These are phyloP conservation scores for Boletus huronensis DNA, from an alignment of 768 basidiomycete species.

Conservation along the genomic window DNA sequence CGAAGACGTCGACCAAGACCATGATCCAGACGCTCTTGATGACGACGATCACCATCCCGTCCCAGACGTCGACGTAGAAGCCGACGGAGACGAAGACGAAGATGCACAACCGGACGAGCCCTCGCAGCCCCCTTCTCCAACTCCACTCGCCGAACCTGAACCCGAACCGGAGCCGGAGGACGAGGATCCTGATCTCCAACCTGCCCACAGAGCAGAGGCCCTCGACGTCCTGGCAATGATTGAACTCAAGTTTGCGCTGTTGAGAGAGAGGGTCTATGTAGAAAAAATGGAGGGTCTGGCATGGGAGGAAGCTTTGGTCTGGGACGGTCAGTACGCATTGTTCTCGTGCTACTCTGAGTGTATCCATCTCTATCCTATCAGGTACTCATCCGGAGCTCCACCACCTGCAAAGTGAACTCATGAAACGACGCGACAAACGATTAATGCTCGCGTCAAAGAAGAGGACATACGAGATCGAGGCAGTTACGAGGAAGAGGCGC, in stretches of 20 bases:
- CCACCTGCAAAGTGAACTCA: conserved; percentile 76
- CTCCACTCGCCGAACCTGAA: conserved; percentile 24
- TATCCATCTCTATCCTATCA: conserved; percentile 27
- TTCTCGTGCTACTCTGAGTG: background rate
- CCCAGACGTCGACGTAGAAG: conserved; percentile 16
- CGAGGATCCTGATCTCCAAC: conserved; percentile 70
- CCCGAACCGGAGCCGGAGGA: conserved; percentile 30
- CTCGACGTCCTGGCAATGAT: conserved; percentile 85
- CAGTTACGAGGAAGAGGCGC: conserved; percentile 57
- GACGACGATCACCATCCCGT: conserved; percentile 23
- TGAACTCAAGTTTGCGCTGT: conserved; percentile 86
- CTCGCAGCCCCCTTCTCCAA: conserved; percentile 25
- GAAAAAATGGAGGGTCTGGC: conserved; percentile 92
- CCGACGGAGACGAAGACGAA: conserved; percentile 35
- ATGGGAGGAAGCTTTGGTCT: conserved; percentile 81
- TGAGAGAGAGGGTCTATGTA: conserved; percentile 84
- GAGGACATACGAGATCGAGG: conserved; percentile 62
- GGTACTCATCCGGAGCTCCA: conserved; percentile 85
- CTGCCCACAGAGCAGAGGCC: conserved; percentile 81
- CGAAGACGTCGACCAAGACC: conserved; percentile 27
- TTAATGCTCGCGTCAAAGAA: conserved; percentile 77
- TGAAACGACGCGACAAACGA: conserved; percentile 74
- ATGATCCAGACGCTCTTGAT: conserved; percentile 17
- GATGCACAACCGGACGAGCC: conserved; percentile 27
- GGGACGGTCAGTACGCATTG: conserved; percentile 53